Base-by-base conservation (phyloP, 2,329 filamentous ascomycete genomes). In the Colletotrichum lini region DNA sequence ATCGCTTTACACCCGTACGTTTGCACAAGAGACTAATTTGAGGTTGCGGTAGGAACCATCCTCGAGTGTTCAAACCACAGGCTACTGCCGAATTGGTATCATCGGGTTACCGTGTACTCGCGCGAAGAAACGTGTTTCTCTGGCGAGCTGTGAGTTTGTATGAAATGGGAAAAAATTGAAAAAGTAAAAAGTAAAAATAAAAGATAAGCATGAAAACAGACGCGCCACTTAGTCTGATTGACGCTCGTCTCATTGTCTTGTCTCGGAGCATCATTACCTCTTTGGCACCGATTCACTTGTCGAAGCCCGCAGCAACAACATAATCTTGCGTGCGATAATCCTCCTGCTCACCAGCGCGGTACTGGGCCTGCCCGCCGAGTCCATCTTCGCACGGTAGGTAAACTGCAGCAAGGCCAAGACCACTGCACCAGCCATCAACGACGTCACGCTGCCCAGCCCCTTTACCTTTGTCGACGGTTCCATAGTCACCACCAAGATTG, bases 391-490 rank as follows among this genome's bases (percentile, higher is more conserved):
- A 73, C 79, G 82, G 58, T 81, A 82, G 72, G 74, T 73, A 26
- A 77, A 78, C 65, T 85, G 84, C 77, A 54, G 63, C 56, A 75
- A 79, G n/a, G 71, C 79, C 42, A 59, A 76, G 57, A 73, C 75
- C 73, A 80, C 70, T 71, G 81, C 82, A 73, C 77, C 83, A 12
- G 74, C 81, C 26, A 79, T 83, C 68, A 78, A 77, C 77, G 74
- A 75, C 38, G 77, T 78, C 71, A 81, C 82, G 78, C 80, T 85
- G 21, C 82, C 83, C 4, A 84, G 88, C 77, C 86, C 86, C 44
- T 88, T 88, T 78, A 83, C 81, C 38, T 82, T 81, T 58, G 74
- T 80, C 10, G 80, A 80, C 66, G 86, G 86, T 57, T 77, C 74
- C 26, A 82, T 81, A 73, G 81, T 88, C 59, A 80, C 82, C 8